Percentiles rank a stretch among this genome's conserved stretches.
phyloP scores from a whole-genome alignment of 352 stramenopile genomes.

The Phytophthora gonapodyides region DNA sequence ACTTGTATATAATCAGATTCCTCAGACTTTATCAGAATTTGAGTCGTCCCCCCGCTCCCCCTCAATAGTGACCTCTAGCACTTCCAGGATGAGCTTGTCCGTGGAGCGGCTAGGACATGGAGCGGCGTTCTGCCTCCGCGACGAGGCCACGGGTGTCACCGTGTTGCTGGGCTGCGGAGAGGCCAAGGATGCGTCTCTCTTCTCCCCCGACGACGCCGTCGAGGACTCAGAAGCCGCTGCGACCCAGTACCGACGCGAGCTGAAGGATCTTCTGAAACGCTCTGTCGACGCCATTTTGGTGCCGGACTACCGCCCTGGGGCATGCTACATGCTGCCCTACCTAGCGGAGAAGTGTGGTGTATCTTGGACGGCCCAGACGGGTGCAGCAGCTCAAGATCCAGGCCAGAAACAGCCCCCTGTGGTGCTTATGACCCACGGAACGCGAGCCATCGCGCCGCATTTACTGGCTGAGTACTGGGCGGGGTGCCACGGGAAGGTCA shows the following conservation, averaged over 20 bases:
- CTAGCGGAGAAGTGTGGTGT: conserved; percentile 63
- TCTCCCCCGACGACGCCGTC: conserved; percentile 44
- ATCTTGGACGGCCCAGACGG: conserved; percentile 15
- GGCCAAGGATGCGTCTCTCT: conserved; percentile 25
- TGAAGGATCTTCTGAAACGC: conserved; percentile 57
- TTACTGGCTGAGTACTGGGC: conserved; percentile 76
- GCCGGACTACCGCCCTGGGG: conserved; percentile 69
- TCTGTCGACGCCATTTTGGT: conserved; percentile 62
- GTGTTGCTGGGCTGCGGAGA: conserved; percentile 74
- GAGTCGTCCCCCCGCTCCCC: not conserved
- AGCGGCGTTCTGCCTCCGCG: conserved; percentile 68
- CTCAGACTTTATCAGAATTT: conserved; percentile 14
- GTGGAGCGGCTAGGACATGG: conserved; percentile 73
- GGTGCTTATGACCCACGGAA: conserved; percentile 80
- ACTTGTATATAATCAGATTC: no score
- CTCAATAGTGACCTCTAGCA: not conserved
- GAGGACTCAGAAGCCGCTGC: conserved; percentile 35
- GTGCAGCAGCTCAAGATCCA: conserved; percentile 18
- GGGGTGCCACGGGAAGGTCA: conserved; percentile 47
- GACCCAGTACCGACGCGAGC: conserved; percentile 59
- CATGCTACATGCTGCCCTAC: conserved; percentile 77
- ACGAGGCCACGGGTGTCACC: conserved; percentile 49
- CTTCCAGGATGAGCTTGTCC: conserved; percentile 59
- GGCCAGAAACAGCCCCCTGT: conserved; percentile 41
- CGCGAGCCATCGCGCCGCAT: conserved; percentile 71